Evolutionary conservation across 176 grass and related monocot species (phyloP), one percentile per base, ranked within the genome.

Genomic region (Oryza brachyantha): DNA sequence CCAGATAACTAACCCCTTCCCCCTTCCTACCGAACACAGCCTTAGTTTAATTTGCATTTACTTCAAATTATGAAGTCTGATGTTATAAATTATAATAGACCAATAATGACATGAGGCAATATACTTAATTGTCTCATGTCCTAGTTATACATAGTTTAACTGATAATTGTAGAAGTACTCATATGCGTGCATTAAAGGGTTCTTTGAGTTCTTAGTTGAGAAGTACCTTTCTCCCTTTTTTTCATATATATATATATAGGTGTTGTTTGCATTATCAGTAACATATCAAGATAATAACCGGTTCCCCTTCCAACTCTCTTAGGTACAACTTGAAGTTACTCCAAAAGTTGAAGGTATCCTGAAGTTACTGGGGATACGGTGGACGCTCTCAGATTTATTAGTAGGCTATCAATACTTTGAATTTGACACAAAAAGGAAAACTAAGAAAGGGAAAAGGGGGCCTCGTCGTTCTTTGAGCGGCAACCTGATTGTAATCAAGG

Each of bases 241-340:
- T 24, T n/a, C n/a, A n/a, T n/a, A n/a, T n/a, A n/a, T n/a, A n/a
- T n/a, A n/a, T n/a, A 32, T 78, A 64, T 73, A 6, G 22, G 7
- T 76, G 21, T 2, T 45, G 37, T 29, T 55, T 28, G 45, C 42
- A 39, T 64, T 29, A 42, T 31, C 40, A 39, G 21, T n/a, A n/a
- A n/a, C 61, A 29, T 68, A 50, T 60, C 13, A 64, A 43, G 42
- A 21, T 58, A 78, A 55, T 66, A 22, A 34, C 34, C 76, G 14
- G 57, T 81, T 75, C 59, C 16, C 31, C 64, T 29, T 64, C 25
- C 61, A 86, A 67, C 58, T 74, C 66, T 85, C 77, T 66, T 74
- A 99, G 96, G 72, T 95, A 77, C 90, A 99, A 91, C 90, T 99
- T 81, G 86, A 91, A 88, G 96, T 99, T 71, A 93, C 81, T 75